Conservation (phyloP, 163 green algal species). For the Scenedesmus sp. region DNA sequence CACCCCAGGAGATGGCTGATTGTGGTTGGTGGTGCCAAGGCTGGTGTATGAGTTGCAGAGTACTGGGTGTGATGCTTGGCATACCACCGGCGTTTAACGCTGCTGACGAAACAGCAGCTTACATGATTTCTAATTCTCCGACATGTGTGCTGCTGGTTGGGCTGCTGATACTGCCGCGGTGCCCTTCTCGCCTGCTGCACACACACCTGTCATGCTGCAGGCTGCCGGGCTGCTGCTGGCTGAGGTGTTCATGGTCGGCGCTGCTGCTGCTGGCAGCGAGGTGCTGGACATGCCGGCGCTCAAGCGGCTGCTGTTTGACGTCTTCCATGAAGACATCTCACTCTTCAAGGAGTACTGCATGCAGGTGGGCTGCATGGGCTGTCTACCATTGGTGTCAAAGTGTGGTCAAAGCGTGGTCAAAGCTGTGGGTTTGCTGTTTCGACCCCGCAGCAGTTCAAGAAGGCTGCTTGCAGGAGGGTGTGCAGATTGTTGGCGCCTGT, state of each 20-base stretch:
- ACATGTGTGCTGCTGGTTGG: neutral
- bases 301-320: slow-evolving; percentile 75
- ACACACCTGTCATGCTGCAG: neutral
- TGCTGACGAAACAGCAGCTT: too few species aligned
- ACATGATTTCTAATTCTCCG: too few species aligned
- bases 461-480: neutral
- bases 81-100: too few species aligned
- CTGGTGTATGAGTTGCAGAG: too few species aligned
- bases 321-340: slow-evolving; percentile 64
- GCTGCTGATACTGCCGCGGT: neutral
- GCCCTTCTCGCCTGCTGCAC: neutral
- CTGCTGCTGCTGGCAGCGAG: slow-evolving; percentile 48
- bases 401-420: neutral
- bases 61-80: too few species aligned
- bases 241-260: slow-evolving; percentile 56
- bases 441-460: slow-evolving; percentile 55
- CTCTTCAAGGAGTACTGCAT: slow-evolving; percentile 67
- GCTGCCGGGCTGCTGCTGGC: slow-evolving; percentile 58
- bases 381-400: too few species aligned
- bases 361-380: neutral
- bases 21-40: too few species aligned
- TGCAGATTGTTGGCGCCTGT: too few species aligned
- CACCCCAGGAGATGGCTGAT: too few species aligned
- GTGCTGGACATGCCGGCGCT: slow-evolving; percentile 54
- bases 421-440: slow-evolving; percentile 53